Evolutionary conservation across 2,329 filamentous ascomycete species (phyloP), one percentile per base, ranked within the genome.

Genomic region (Trichoderma gracile): DNA sequence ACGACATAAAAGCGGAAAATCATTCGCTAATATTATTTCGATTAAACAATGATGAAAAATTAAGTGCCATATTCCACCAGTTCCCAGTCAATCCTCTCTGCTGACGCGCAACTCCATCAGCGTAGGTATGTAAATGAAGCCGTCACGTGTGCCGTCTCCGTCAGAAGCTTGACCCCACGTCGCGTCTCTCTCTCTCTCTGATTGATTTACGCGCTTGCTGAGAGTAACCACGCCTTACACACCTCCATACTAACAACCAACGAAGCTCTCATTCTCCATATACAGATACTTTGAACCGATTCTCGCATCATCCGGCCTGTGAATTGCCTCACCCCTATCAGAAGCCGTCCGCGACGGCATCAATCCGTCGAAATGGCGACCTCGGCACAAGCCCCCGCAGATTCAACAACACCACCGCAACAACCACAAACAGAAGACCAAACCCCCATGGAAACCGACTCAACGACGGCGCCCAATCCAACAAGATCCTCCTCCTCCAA

Each of bases 91-190:
- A 14, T 38, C 33, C 33, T 1, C 27, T 5, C 27, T 30, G 27
- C 7, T 8, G 5, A 38, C 14, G 33, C 10, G 10, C 33, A 30
- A 9, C 30, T 30, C 30, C 30, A 30, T 38, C 33, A 38, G 4
- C 3, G 5, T 30, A n/a, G n/a, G n/a, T 7, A 2, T 30, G 8
- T 2, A 30, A 30, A 30, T 3, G 7, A 30, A 30, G 33, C 10
- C 15, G 64, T 47, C 63, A 53, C 49, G 47, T 56, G 55, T 46
- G 21, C 6, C 19, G 33, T 27, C 25, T 33, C 49, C 57, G 30
- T 56, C 38, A 45, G 25, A 30, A 38, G 33, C 9, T 14, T 3
- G 5, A 53, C 64, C 64, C 64, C 64, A 64, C 64, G 61, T 66
- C 64, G 64, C 64, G 64, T 66, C 64, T 56, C 50, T 42, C 56